Conservation (phyloP, 495 filamentous ascomycete genomes). For the Penicillium paxilli region DNA sequence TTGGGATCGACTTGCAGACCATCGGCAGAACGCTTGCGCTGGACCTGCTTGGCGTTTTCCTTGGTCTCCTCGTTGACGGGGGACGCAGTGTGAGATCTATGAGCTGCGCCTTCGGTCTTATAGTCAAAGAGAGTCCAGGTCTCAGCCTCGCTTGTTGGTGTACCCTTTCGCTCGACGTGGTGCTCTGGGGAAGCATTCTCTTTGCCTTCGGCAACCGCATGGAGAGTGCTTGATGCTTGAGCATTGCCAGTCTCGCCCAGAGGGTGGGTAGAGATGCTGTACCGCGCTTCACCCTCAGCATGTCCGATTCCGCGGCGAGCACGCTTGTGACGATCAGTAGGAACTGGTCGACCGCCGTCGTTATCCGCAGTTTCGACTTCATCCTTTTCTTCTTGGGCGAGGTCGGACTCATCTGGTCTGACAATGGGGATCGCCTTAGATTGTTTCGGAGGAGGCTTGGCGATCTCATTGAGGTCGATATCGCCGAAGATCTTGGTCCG, state of each 20-base stretch:
- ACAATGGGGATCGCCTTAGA: slow-evolving; percentile 85
- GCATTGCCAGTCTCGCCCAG: slow-evolving; percentile 44
- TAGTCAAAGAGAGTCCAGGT: slow-evolving; percentile 46
- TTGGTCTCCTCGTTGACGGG: slow-evolving; percentile 22
- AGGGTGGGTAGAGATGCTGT: slow-evolving; percentile 60
- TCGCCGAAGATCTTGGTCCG: slow-evolving; percentile 71
- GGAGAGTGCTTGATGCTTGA: slow-evolving; percentile 24
- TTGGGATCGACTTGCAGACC: slow-evolving; percentile 8
- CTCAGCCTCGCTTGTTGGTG: slow-evolving; percentile 40
- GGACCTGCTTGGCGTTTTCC: slow-evolving; percentile 8
- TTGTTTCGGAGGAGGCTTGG: slow-evolving; percentile 59
- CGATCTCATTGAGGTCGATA: slow-evolving; percentile 63
- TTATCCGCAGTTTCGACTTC: neutral
- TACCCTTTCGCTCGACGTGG: slow-evolving; percentile 30
- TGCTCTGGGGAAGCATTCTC: slow-evolving; percentile 43
- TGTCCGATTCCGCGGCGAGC: slow-evolving; percentile 58
- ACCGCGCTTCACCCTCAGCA: slow-evolving; percentile 67
- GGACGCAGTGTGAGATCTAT: slow-evolving; percentile 34
- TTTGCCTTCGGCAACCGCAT: slow-evolving; percentile 43
- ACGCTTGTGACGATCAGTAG: slow-evolving; percentile 69
- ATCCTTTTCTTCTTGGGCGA: slow-evolving; percentile 39
- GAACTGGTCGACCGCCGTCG: slow-evolving; percentile 20
- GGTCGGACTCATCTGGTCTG: slow-evolving; percentile 55
- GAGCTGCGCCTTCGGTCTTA: slow-evolving; percentile 37
- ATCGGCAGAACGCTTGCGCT: slow-evolving; percentile 8